Evolutionary conservation across 176 grass and related monocot species (phyloP).

Genomic region (Carex kokanica): DNA sequence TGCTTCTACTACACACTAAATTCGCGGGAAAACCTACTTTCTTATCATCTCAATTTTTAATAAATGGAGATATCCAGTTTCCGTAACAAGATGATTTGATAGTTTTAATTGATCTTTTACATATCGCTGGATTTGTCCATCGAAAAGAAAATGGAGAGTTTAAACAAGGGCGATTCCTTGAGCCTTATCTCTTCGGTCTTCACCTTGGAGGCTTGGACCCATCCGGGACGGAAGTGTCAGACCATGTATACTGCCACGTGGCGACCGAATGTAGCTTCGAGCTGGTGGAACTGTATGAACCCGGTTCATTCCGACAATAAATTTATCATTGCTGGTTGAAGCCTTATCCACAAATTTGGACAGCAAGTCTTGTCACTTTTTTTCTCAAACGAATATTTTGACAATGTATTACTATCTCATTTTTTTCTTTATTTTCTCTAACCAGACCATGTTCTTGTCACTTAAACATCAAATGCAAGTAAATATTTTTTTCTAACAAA

Average conservation of each 20-base stretch:
- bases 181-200: constrained; percentile 22
- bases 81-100: background rate
- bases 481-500: too few relatives aligned
- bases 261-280: background rate
- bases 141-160: background rate
- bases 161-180: background rate
- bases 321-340: background rate
- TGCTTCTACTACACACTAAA: background rate
- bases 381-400: too few relatives aligned
- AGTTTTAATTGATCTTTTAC: too few relatives aligned
- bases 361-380: too few relatives aligned
- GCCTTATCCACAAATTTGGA: too few relatives aligned
- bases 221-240: background rate
- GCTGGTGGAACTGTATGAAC: background rate
- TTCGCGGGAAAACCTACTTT: background rate
- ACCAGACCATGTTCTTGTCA: too few relatives aligned
- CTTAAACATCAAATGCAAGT: too few relatives aligned
- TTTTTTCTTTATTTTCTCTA: too few relatives aligned
- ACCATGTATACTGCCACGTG: background rate
- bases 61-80: background rate
- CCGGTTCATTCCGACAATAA: background rate
- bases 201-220: background rate
- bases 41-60: background rate
- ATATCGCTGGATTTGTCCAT: background rate
- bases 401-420: too few relatives aligned